These are phyloP conservation scores for Neofusicoccum cordaticola DNA, from an alignment of 2,329 filamentous ascomycete species.

Conservation along the genomic window DNA sequence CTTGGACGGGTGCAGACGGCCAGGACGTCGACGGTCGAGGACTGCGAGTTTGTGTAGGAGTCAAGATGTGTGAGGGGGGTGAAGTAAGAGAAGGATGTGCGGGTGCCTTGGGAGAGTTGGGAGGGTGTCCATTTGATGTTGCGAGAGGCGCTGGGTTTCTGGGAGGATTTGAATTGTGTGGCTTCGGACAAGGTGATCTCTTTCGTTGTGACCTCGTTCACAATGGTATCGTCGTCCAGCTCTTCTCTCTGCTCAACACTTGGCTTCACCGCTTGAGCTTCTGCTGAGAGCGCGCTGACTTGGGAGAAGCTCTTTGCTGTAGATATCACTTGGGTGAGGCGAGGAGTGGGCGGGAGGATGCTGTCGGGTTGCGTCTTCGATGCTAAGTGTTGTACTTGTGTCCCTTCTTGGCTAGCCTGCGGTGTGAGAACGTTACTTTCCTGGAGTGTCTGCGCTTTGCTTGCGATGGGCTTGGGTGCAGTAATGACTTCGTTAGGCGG, in stretches of 20 bases:
- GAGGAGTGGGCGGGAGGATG: conserved; percentile 34
- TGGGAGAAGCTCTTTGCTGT: conserved; percentile 9
- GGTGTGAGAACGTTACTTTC: conserved; percentile 19
- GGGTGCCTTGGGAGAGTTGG: conserved; percentile 31
- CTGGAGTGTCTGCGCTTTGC: neutral
- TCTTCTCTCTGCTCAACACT: neutral
- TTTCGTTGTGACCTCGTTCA: neutral
- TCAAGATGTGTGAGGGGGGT: conserved; percentile 41
- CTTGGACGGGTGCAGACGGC: conserved; percentile 40
- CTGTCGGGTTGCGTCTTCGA: conserved; percentile 21
- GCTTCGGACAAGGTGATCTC: neutral
- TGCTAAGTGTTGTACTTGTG: conserved; percentile 24
- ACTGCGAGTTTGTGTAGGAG: conserved; percentile 42
- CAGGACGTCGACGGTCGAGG: conserved; percentile 42
- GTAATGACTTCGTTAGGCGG: neutral
- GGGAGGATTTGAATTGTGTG: neutral
- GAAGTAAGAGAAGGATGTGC: conserved; percentile 46
- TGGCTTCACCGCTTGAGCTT: neutral
- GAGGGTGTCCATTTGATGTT: neutral
- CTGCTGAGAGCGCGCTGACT: neutral
- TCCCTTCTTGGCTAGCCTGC: conserved; percentile 28
- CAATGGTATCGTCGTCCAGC: neutral
- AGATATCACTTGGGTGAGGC: conserved; percentile 35
- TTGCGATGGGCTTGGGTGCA: neutral
- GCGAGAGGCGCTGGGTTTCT: neutral